Evolutionary conservation across 176 grass and related monocot species (phyloP).

Genomic region (Sorghum bicolor): Sorghum_bicolor_NCBIv3 NC_012870.2:12121501-12122000

Average conservation of each 20-base stretch:
- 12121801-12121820: background rate
- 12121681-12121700: background rate
- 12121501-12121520: background rate
- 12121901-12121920: background rate
- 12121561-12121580: background rate
- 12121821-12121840: background rate
- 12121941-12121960: background rate
- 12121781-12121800: background rate
- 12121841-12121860: background rate
- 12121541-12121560: background rate
- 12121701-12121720: background rate
- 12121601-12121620: background rate
- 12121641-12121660: background rate
- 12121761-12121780: background rate
- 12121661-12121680: background rate
- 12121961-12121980: background rate
- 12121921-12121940: background rate
- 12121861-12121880: background rate
- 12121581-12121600: background rate
- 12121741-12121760: slow-evolving; percentile 6
- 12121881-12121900: background rate
- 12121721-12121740: background rate
- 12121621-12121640: background rate
- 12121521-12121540: background rate
- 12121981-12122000: background rate